These are phyloP conservation scores for Patellifolia procumbens DNA, from an alignment of 179 eudicot species.

Conservation along the genomic window DNA sequence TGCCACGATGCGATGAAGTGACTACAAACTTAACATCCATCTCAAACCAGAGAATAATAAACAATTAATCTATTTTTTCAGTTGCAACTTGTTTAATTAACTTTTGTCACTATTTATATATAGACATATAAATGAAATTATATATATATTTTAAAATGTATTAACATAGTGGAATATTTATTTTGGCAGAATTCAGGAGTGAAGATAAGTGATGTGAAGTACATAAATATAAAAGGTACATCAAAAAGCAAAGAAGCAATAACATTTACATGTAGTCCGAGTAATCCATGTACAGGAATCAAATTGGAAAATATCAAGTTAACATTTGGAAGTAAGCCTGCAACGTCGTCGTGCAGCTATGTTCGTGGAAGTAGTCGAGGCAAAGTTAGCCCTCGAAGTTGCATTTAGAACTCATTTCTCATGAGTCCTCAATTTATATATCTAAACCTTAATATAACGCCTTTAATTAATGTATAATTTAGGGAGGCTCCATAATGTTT, in stretches of 20 bases:
- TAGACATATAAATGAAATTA: background rate
- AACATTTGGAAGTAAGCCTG: constrained; percentile 32
- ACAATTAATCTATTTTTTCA: too few relatives aligned
- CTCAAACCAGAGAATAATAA: too few relatives aligned
- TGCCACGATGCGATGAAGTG: too few relatives aligned
- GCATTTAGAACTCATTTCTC: constrained; percentile 24
- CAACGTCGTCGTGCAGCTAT: constrained; percentile 35
- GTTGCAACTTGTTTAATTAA: too few relatives aligned
- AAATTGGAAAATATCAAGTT: constrained; percentile 44
- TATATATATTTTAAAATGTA: background rate
- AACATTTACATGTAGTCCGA: constrained; percentile 53
- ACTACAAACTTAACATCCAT: too few relatives aligned
- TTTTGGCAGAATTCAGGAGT: constrained; percentile 49
- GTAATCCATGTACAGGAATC: constrained; percentile 53
- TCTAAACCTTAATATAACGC: background rate
- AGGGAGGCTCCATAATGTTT: background rate
- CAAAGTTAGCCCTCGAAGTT: constrained; percentile 38
- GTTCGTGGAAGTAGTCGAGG: constrained; percentile 37
- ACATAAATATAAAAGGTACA: constrained; percentile 52
- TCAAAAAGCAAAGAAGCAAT: constrained; percentile 51
- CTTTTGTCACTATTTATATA: background rate
- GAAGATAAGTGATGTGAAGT: constrained; percentile 48
- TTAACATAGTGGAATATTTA: background rate
- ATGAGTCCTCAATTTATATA: background rate
- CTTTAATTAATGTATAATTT: background rate